These are phyloP conservation scores for Spiraea crenata DNA, from an alignment of 331 rosid species.

Conservation along the genomic window DNA sequence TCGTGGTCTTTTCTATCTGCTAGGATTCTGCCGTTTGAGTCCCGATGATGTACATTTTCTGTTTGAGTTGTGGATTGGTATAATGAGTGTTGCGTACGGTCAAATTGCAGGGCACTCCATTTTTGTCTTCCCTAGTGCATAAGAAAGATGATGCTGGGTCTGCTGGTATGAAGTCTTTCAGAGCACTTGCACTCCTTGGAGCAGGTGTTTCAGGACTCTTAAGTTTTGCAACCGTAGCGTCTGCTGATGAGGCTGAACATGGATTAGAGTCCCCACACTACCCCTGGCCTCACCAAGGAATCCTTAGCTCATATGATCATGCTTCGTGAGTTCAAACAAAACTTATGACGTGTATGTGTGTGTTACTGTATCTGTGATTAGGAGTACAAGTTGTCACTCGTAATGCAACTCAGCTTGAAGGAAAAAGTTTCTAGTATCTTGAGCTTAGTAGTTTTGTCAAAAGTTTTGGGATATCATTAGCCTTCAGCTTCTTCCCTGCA, in stretches of 20 bases:
- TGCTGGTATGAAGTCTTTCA: slow-evolving; percentile 55
- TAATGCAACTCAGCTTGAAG: background rate
- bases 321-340: slow-evolving; percentile 67
- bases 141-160: slow-evolving; percentile 57
- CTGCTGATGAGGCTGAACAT: slow-evolving; percentile 95
- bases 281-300: slow-evolving; percentile 97
- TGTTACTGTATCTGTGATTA: background rate
- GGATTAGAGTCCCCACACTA: slow-evolving; percentile 80
- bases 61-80: background rate
- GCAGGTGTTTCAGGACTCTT: slow-evolving; percentile 79
- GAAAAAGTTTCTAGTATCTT: background rate
- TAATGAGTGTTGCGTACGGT: background rate
- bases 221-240: slow-evolving; percentile 71
- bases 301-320: slow-evolving; percentile 95
- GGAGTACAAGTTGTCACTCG: background rate
- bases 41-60: background rate
- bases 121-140: slow-evolving; percentile 50
- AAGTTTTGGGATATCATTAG: background rate
- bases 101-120: slow-evolving; percentile 48
- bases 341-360: background rate
- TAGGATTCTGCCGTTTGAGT: background rate
- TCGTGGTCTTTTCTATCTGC: background rate
- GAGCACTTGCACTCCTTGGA: slow-evolving; percentile 82
- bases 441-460: background rate
- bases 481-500: background rate